phyloP scores from a whole-genome alignment of 202 grass and related monocot species.

The Carex sylvatica region DNA sequence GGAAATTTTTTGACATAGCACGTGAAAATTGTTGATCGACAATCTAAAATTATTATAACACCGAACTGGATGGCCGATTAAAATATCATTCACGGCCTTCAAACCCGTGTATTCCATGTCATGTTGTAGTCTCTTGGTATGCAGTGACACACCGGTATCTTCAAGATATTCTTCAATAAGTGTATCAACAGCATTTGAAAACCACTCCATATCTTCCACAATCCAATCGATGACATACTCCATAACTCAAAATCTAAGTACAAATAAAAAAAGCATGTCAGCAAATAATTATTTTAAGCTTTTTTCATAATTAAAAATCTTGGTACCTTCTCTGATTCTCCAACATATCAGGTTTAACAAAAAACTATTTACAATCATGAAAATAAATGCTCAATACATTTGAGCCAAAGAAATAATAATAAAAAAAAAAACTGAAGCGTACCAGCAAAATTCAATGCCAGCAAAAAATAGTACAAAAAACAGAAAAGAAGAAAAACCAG shows the following conservation, averaged over 20 bases:
- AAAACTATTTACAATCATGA: too few species aligned
- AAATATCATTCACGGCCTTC: not conserved
- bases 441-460: too few species aligned
- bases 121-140: not conserved
- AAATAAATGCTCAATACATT: too few species aligned
- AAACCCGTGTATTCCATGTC: not conserved
- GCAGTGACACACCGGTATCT: not conserved
- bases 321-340: too few species aligned
- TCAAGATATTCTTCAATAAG: not conserved
- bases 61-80: not conserved
- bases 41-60: not conserved
- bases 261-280: too few species aligned
- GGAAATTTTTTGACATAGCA: not conserved
- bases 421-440: too few species aligned
- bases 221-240: not conserved
- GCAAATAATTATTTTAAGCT: too few species aligned
- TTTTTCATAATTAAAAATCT: too few species aligned
- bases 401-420: too few species aligned
- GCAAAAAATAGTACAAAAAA: too few species aligned
- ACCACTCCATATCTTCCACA: not conserved
- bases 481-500: too few species aligned
- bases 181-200: not conserved
- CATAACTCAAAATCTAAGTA: not conserved
- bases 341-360: too few species aligned
- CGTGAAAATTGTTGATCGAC: not conserved